Percentiles rank a stretch among this genome's conserved stretches.
phyloP scores from a whole-genome alignment of 768 basidiomycete species.

The Leccinum incarnatum region DNA sequence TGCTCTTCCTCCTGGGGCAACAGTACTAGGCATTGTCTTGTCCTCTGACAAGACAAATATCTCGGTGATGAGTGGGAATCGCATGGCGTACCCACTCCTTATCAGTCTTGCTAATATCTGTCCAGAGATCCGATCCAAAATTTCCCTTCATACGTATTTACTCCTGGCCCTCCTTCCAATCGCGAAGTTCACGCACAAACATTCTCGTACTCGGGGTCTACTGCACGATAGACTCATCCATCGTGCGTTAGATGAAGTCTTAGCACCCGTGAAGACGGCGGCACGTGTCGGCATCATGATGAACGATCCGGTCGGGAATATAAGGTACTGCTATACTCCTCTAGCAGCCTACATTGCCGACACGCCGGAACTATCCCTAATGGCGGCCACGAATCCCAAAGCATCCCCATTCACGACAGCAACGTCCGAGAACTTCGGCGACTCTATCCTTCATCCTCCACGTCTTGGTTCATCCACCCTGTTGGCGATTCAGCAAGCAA shows the following conservation, averaged over 20 bases:
- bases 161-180: constrained; percentile 19
- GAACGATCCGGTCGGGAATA: constrained; percentile 22
- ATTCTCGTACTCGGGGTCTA: constrained; percentile 1
- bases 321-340: constrained; percentile 26
- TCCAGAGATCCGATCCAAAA: neutral
- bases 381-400: constrained; percentile 28
- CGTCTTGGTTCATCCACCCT: neutral
- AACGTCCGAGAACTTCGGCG: constrained; percentile 28
- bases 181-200: constrained; percentile 13
- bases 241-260: constrained; percentile 29
- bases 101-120: neutral
- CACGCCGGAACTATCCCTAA: constrained; percentile 30
- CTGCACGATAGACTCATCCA: constrained; percentile 22
- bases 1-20: neutral
- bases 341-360: constrained; percentile 33
- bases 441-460: neutral
- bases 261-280: constrained; percentile 30
- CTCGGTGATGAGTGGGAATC: neutral
- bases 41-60: neutral
- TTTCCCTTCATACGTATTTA: constrained; percentile 6
- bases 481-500: neutral
- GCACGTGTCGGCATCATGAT: constrained; percentile 28
- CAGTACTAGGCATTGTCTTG: neutral
- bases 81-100: neutral
- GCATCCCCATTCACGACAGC: constrained; percentile 34